These are phyloP conservation scores for Phytophthora parvispora DNA, from an alignment of 352 stramenopile species.

Conservation along the genomic window DNA sequence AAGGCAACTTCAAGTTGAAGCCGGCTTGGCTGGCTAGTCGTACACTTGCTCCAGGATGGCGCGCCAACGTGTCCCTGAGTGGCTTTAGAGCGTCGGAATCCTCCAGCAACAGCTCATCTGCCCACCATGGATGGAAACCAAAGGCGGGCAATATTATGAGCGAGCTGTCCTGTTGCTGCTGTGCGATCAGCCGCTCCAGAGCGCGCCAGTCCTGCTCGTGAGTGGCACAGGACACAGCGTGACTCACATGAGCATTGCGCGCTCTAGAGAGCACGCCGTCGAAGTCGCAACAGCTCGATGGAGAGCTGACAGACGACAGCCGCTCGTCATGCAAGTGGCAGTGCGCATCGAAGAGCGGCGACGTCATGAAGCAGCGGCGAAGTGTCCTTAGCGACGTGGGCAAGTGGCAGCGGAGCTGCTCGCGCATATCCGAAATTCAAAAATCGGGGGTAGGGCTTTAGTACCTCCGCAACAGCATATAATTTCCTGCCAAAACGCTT, in stretches of 20 bases:
- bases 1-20: slow-evolving; percentile 38
- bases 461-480: slow-evolving; percentile 19
- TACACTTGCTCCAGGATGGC: slow-evolving; percentile 64
- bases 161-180: not conserved
- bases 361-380: slow-evolving; percentile 25
- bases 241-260: slow-evolving; percentile 41
- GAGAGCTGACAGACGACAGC: slow-evolving; percentile 23
- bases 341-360: slow-evolving; percentile 64
- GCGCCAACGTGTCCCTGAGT: slow-evolving; percentile 44
- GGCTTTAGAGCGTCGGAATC: slow-evolving; percentile 37
- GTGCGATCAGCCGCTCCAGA: slow-evolving; percentile 53
- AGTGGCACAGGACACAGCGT: slow-evolving; percentile 72
- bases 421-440: slow-evolving; percentile 4
- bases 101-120: slow-evolving; percentile 16
- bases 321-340: slow-evolving; percentile 79
- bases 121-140: slow-evolving; percentile 86
- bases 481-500: slow-evolving; percentile 15
- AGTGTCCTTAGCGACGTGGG: not conserved
- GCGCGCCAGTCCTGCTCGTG: slow-evolving; percentile 67
- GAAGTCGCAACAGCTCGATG: slow-evolving; percentile 26
- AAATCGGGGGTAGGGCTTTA: not conserved
- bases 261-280: slow-evolving; percentile 51
- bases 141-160: slow-evolving; percentile 65
- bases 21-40: slow-evolving; percentile 18
- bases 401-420: not conserved